Conservation (phyloP, 176 grass and related monocot species). For the Oryza rufipogon region DNA sequence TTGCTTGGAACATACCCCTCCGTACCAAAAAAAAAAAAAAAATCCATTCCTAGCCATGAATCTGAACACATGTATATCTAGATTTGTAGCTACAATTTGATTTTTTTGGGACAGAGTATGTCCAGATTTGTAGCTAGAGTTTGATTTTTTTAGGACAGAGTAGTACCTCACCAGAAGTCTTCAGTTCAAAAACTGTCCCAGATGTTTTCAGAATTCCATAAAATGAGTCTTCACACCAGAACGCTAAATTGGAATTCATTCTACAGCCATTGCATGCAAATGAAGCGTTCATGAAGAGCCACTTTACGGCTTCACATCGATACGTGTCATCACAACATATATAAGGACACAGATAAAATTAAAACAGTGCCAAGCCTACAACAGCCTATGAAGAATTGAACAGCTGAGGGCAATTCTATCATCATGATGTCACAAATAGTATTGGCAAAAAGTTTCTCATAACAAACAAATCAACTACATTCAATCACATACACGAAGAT, state of each 20-base stretch:
- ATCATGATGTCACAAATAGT: slow-evolving; percentile 13
- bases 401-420: background rate
- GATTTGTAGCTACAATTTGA: too few species aligned
- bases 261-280: background rate
- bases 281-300: background rate
- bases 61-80: too few species aligned
- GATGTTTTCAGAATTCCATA: background rate
- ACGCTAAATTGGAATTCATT: background rate
- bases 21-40: too few species aligned
- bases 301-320: background rate
- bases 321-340: too few species aligned
- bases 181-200: background rate
- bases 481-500: background rate
- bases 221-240: background rate
- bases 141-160: too few species aligned
- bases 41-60: too few species aligned
- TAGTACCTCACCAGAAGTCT: background rate
- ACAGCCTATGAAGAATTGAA: too few species aligned
- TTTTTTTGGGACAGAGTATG: too few species aligned
- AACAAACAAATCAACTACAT: background rate
- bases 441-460: background rate
- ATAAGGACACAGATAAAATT: too few species aligned
- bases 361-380: too few species aligned
- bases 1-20: too few species aligned
- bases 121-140: too few species aligned